These are phyloP conservation scores for Helotiales sp. DNA, from an alignment of 2,329 filamentous ascomycete genomes.

Conservation along the genomic window DNA sequence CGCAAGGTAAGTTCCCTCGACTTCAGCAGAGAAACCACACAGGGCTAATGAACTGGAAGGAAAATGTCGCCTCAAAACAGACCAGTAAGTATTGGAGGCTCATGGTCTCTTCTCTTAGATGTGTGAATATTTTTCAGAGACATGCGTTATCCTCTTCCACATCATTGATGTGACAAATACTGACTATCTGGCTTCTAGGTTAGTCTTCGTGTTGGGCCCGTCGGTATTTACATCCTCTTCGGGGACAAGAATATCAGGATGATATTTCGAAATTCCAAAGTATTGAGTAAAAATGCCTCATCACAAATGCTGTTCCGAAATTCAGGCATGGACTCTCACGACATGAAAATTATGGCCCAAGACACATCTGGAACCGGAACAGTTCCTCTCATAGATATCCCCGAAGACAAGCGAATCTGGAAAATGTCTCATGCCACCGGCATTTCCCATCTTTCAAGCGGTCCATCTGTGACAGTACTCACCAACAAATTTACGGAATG, in stretches of 20 bases:
- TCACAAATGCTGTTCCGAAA: slow-evolving; percentile 24
- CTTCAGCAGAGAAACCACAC: neutral
- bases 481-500: slow-evolving; percentile 22
- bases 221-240: slow-evolving; percentile 26
- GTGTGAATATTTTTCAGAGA: neutral
- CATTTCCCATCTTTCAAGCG: slow-evolving; percentile 7
- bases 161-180: neutral
- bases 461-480: slow-evolving; percentile 17
- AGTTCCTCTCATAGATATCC: slow-evolving; percentile 14
- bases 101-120: neutral
- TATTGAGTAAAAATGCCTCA: slow-evolving; percentile 20
- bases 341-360: slow-evolving; percentile 11
- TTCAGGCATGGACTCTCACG: slow-evolving; percentile 21
- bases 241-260: slow-evolving; percentile 28
- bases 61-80: slow-evolving; percentile 13
- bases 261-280: slow-evolving; percentile 27
- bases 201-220: slow-evolving; percentile 18
- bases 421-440: slow-evolving; percentile 25
- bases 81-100: neutral
- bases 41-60: neutral
- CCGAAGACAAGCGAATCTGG: slow-evolving; percentile 26
- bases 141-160: no score
- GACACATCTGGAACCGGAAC: slow-evolving; percentile 24
- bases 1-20: slow-evolving; percentile 15
- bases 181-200: neutral